Conservation (phyloP, 192 early-diverging fungal genomes). For the Funneliformis mosseae region DNA sequence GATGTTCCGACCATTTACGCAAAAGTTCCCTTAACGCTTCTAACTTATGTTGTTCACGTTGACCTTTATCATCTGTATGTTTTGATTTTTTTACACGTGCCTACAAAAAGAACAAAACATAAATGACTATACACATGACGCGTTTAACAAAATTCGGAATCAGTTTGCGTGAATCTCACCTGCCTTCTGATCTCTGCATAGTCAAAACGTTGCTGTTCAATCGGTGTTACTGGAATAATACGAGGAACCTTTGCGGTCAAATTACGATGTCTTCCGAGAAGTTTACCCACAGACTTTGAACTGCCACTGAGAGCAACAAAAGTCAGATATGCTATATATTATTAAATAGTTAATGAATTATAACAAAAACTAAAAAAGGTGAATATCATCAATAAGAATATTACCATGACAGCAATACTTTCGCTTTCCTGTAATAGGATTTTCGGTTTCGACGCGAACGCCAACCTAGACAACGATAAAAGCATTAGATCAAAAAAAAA, state of each 20-base stretch:
- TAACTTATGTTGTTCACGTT: slow-evolving; percentile 35
- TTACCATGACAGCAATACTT: slow-evolving; percentile 68
- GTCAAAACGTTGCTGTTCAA: slow-evolving; percentile 57
- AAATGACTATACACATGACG: background rate
- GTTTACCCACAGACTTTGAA: background rate
- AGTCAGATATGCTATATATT: slow-evolving; percentile 25
- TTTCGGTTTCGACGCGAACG: slow-evolving; percentile 71
- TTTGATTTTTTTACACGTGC: slow-evolving; percentile 41
- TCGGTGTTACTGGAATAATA: slow-evolving; percentile 49
- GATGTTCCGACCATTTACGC: slow-evolving; percentile 45
- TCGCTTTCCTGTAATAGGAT: slow-evolving; percentile 55
- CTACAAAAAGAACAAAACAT: background rate
- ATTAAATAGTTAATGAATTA: background rate
- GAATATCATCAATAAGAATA: background rate
- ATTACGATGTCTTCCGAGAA: background rate
- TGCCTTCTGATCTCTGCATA: slow-evolving; percentile 59
- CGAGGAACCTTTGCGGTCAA: slow-evolving; percentile 50
- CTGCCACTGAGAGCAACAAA: slow-evolving; percentile 19
- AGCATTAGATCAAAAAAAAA: background rate
- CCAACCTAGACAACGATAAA: slow-evolving; percentile 41
- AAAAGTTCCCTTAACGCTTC: slow-evolving; percentile 48
- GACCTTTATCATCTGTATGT: slow-evolving; percentile 24
- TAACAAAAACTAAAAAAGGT: background rate
- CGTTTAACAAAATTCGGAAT: background rate
- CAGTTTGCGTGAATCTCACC: background rate